Evolutionary conservation across 148 eudicot species (phyloP), one percentile per base, ranked within the genome.

Genomic region (Cornus suecica): DNA sequence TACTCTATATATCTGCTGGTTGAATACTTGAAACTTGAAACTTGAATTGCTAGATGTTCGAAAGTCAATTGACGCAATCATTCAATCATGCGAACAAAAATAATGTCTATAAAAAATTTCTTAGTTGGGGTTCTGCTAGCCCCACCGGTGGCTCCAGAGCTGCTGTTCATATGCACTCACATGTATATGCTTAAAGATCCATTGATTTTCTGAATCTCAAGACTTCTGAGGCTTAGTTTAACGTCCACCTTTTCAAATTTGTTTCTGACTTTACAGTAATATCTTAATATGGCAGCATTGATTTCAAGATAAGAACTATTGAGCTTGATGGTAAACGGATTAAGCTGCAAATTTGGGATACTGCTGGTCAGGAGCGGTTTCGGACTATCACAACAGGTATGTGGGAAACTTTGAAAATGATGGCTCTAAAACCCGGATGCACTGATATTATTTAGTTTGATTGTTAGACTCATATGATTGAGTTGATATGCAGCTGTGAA

Each of bases 351-450:
- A 83, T 83, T 29, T 83, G 86, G 86, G 86, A 83, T 74, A 83
- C 86, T 66, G 86, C 86, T 74, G 86, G 86, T 7, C 86, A 83
- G 69, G 86, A 83, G 69, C 83, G 86, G 10, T 83, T 83, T 71
- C 51, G 81, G 56, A 79, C 87, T 18, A 84, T 84, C 66, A 81
- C 84, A 23, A 84, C 83, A 58, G 84, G 87, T 84, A 68, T 14
- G 67, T n/a, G 11, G 28, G 9, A 58, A 18, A 58, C 23, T n/a
- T 4, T 18, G 25, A 7, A 58, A 58, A 58, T 58, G 22, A 22
- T 58, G 10, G 2, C 24, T 16, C 23, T 58, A 18, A n/a, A 58
- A 6, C 42, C 0, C 42, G 6, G 42, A 37, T 5, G 42, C 42
- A 37, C 6, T 37, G 8, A 6, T 37, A 6, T 37, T 37, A 37